These are phyloP conservation scores for Boletus reticuloceps DNA, from an alignment of 768 basidiomycete genomes.

Conservation along the genomic window DNA sequence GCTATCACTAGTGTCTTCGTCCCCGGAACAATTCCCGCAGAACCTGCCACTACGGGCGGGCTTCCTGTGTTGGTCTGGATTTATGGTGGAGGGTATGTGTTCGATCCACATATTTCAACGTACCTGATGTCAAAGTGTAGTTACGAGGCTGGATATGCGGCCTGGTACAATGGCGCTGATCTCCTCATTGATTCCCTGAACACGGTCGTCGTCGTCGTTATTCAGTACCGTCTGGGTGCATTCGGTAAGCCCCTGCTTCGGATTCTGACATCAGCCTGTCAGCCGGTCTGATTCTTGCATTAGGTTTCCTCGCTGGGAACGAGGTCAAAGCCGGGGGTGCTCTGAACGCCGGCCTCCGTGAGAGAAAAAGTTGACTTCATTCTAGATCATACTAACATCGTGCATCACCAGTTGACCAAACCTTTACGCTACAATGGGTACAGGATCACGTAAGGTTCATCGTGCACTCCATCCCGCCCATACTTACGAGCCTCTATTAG, in stretches of 20 bases:
- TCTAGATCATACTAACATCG: background rate
- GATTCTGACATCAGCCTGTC: background rate
- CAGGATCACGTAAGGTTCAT: slow-evolving; percentile 28
- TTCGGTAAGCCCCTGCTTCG: slow-evolving; percentile 23
- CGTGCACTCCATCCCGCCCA: background rate
- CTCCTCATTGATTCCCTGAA: slow-evolving; percentile 25
- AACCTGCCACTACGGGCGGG: background rate
- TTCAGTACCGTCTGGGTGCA: slow-evolving; percentile 36
- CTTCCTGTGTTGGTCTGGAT: slow-evolving; percentile 37
- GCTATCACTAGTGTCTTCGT: slow-evolving; percentile 8
- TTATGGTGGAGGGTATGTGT: slow-evolving; percentile 34
- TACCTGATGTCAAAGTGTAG: slow-evolving; percentile 7
- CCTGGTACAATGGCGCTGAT: slow-evolving; percentile 16
- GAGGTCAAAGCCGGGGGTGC: slow-evolving; percentile 30
- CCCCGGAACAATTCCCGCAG: slow-evolving; percentile 1
- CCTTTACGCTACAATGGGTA: slow-evolving; percentile 34
- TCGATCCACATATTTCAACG: background rate
- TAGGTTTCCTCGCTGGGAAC: slow-evolving; percentile 33
- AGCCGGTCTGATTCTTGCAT: background rate
- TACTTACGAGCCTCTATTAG: slow-evolving; percentile 9
- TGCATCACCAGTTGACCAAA: slow-evolving; percentile 30
- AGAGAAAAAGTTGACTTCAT: background rate
- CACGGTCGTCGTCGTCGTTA: slow-evolving; percentile 24
- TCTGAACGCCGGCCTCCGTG: slow-evolving; percentile 36
- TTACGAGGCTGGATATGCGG: slow-evolving; percentile 21